phyloP scores from a whole-genome alignment of 2,329 filamentous ascomycete species.

The Canariomyces notabilis region DNA sequence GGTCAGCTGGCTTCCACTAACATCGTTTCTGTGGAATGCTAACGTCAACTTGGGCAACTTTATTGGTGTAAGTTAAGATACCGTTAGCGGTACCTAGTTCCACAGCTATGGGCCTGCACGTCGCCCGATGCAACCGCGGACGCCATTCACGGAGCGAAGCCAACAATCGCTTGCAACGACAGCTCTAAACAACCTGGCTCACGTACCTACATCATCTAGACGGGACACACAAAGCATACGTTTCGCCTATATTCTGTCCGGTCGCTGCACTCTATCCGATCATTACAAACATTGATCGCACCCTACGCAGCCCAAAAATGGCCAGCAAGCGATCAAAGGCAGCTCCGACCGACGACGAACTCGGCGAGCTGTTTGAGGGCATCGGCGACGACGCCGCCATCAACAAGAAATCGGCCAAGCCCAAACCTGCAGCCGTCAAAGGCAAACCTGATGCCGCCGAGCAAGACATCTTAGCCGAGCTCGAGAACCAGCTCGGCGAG shows the following conservation, averaged over 20 bases:
- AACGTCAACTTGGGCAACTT: too few relatives aligned
- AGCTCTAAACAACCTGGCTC: too few relatives aligned
- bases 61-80: too few relatives aligned
- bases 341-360: constrained; percentile 53
- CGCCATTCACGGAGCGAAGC: too few relatives aligned
- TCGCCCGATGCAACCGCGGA: too few relatives aligned
- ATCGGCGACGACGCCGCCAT: constrained; percentile 49
- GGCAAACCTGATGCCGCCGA: constrained; percentile 35
- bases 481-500: constrained; percentile 70
- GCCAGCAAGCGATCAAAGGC: constrained; percentile 56
- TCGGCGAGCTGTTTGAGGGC: constrained; percentile 61
- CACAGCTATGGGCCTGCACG: too few relatives aligned
- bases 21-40: too few relatives aligned
- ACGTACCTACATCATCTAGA: too few relatives aligned
- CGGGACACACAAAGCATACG: too few relatives aligned
- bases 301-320: constrained; percentile 38
- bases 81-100: too few relatives aligned
- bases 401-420: constrained; percentile 43
- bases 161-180: too few relatives aligned
- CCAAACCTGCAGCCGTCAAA: constrained; percentile 47
- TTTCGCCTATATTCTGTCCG: too few relatives aligned
- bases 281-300: neutral
- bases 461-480: constrained; percentile 72
- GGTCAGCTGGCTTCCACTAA: constrained; percentile 16
- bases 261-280: neutral